These are phyloP conservation scores for Camptophora hylomeconis DNA, from an alignment of 2,329 filamentous ascomycete species.

Conservation along the genomic window DNA sequence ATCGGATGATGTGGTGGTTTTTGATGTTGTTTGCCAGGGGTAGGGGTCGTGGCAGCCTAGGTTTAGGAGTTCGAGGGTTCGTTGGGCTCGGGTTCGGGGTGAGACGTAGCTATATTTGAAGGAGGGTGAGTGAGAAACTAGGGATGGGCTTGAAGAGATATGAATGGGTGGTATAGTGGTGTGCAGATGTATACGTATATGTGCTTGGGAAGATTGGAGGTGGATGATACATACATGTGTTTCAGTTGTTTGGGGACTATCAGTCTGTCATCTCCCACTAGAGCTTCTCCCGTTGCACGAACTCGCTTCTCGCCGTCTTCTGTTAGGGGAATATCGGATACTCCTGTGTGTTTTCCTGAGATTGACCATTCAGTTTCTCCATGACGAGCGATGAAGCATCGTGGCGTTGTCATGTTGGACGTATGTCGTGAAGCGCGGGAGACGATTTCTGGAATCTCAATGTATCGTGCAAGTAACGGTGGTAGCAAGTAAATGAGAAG, in stretches of 20 bases:
- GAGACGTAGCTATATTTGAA: conserved; percentile 55
- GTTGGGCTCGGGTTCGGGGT: conserved; percentile 69
- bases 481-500: no score
- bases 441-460: no score
- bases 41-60: conserved; percentile 55
- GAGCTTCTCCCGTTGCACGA: conserved; percentile 62
- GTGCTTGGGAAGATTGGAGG: background rate
- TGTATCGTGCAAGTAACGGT: no score
- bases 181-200: no score
- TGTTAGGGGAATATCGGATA: conserved; percentile 76
- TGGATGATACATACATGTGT: conserved; percentile 56
- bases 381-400: conserved; percentile 74
- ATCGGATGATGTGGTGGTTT: conserved; percentile 15
- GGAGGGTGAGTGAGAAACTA: conserved; percentile 29
- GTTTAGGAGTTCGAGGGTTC: conserved; percentile 78
- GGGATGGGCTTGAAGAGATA: conserved; percentile 1
- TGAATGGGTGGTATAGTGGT: background rate
- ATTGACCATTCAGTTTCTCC: conserved; percentile 95
- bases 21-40: conserved; percentile 47
- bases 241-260: conserved; percentile 72
- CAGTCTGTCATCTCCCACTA: conserved; percentile 71
- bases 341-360: conserved; percentile 70
- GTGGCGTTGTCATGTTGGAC: conserved; percentile 40
- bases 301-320: conserved; percentile 66
- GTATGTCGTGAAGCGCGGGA: no score